These are phyloP conservation scores for Trichoderma atroviride DNA, from an alignment of 2,329 filamentous ascomycete genomes.

Conservation along the genomic window DNA sequence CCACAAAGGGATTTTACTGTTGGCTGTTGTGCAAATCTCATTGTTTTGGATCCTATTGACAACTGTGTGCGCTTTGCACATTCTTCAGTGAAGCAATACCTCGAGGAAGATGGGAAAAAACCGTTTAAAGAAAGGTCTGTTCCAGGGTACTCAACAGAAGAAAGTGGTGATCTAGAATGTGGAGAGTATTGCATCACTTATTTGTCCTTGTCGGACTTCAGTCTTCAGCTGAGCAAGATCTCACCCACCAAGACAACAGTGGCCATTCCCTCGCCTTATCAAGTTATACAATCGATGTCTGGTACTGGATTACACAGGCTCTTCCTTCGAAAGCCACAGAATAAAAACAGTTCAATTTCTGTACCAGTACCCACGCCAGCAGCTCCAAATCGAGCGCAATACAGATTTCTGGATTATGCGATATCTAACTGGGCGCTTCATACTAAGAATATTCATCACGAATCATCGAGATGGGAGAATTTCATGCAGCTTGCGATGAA, in stretches of 20 bases:
- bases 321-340: neutral
- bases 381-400: neutral
- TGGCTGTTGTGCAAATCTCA: constrained; percentile 1
- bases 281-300: neutral
- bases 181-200: neutral
- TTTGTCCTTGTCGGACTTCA: neutral
- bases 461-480: neutral
- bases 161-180: neutral
- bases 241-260: neutral
- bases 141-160: neutral
- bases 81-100: neutral
- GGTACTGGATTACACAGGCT: neutral
- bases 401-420: neutral
- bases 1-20: neutral
- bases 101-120: neutral
- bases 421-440: neutral
- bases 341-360: neutral
- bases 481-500: neutral
- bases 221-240: neutral
- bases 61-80: constrained; percentile 4
- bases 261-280: neutral
- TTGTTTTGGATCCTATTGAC: neutral
- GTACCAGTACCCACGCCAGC: neutral
- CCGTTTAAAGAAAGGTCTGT: neutral
- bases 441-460: neutral